Evolutionary conservation across 139 green algal species (phyloP).

Genomic region (Chlamydomonas eustigma): DNA sequence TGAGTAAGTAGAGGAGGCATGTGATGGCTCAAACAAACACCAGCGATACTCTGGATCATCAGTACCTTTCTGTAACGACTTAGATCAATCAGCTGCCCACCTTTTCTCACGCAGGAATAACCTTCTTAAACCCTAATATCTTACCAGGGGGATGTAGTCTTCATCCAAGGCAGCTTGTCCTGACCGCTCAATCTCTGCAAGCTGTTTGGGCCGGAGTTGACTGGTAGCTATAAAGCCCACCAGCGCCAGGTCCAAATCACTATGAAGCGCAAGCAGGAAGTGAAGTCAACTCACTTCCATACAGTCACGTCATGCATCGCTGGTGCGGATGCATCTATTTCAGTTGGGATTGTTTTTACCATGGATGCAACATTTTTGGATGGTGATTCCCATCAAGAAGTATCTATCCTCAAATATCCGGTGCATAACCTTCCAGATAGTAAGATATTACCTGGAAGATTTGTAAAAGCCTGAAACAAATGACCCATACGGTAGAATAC

Average conservation of each 20-base stretch:
- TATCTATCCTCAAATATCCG: not conserved
- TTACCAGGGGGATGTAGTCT: too few species aligned
- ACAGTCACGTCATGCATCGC: not conserved
- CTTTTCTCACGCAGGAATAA: too few species aligned
- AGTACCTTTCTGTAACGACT: too few species aligned
- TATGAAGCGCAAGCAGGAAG: not conserved
- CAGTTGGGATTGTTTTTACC: not conserved
- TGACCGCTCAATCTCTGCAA: not conserved
- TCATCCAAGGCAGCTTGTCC: too few species aligned
- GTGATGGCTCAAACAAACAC: too few species aligned
- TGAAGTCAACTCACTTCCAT: not conserved
- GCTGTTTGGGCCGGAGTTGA: not conserved
- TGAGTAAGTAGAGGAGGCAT: too few species aligned
- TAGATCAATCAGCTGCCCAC: too few species aligned
- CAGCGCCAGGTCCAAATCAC: constrained; percentile 2
- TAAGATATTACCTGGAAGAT: not conserved
- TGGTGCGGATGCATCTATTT: too few species aligned
- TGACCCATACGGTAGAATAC: not conserved
- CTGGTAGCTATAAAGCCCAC: not conserved
- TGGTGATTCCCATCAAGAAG: not conserved
- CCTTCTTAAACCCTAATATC: too few species aligned
- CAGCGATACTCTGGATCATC: too few species aligned
- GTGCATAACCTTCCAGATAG: not conserved
- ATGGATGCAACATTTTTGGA: not conserved
- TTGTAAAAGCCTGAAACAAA: constrained; percentile 9